phyloP scores from a whole-genome alignment of 352 stramenopile species.

The Pythium dissotocum region DNA sequence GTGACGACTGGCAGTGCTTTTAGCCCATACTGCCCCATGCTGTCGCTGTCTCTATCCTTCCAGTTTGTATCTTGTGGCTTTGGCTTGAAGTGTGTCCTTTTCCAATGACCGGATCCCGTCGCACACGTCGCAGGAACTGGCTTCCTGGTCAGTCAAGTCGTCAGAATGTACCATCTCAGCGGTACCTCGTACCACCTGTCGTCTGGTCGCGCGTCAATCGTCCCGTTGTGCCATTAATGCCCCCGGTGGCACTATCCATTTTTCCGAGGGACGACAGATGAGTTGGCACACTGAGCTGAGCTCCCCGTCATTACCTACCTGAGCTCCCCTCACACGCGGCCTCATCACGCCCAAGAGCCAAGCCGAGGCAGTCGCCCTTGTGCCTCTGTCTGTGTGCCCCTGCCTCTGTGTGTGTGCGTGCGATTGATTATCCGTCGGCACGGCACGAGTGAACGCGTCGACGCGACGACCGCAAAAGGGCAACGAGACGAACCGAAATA shows the following conservation, averaged over 20 bases:
- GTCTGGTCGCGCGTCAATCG: constrained; percentile 3
- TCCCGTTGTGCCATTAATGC: constrained; percentile 3
- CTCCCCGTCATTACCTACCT: constrained; percentile 6
- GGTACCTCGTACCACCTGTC: constrained; percentile 10
- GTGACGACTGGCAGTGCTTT: background rate
- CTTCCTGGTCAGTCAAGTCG: constrained; percentile 1
- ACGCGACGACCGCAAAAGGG: background rate
- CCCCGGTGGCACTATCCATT: constrained; percentile 11
- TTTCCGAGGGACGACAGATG: background rate
- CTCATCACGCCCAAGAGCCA: too few relatives aligned
- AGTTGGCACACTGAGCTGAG: background rate
- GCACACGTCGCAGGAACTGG: constrained; percentile 25
- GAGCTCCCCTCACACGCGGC: background rate
- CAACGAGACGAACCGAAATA: background rate
- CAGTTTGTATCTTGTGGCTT: constrained; percentile 1
- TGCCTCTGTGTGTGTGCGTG: background rate
- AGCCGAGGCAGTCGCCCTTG: too few relatives aligned
- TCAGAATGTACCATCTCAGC: constrained; percentile 20
- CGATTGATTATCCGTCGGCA: background rate
- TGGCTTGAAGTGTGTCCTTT: background rate
- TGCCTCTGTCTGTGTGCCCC: too few relatives aligned
- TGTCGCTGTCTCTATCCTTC: constrained; percentile 1
- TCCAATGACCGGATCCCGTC: background rate
- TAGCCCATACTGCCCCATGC: background rate
- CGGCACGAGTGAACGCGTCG: too few relatives aligned